These are phyloP conservation scores for Neurospora sp. DNA, from an alignment of 495 filamentous ascomycete species.

Conservation along the genomic window DNA sequence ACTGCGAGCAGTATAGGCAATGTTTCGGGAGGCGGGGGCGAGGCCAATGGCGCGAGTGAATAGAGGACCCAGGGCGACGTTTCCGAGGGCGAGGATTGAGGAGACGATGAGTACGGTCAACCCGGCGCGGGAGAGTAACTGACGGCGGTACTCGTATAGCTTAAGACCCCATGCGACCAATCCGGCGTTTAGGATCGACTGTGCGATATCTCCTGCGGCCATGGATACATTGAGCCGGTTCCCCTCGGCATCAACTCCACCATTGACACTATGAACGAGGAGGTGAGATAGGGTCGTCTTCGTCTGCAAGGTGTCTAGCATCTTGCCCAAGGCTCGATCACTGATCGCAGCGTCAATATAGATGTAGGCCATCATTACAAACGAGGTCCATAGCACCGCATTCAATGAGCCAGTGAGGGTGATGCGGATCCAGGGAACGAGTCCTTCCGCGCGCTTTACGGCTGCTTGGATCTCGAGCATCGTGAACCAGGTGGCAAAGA, in stretches of 20 bases:
- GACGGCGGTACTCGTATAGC: conserved; percentile 35
- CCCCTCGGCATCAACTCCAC: not conserved
- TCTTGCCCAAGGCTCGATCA: conserved; percentile 8
- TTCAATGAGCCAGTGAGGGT: conserved; percentile 28
- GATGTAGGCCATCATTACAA: conserved; percentile 29
- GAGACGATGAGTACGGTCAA: conserved; percentile 25
- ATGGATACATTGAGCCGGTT: conserved; percentile 7
- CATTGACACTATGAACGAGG: conserved; percentile 10
- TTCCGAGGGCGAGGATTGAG: conserved; percentile 20
- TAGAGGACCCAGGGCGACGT: conserved; percentile 27
- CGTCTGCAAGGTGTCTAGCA: conserved; percentile 26
- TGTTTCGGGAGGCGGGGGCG: conserved; percentile 13
- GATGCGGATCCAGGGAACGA: conserved; percentile 14
- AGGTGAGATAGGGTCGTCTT: conserved; percentile 24
- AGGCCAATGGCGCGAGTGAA: conserved; percentile 25
- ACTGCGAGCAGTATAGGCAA: conserved; percentile 36
- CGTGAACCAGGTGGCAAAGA: conserved; percentile 31
- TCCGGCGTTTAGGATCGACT: conserved; percentile 33
- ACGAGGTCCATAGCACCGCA: conserved; percentile 33
- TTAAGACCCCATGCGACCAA: conserved; percentile 38
- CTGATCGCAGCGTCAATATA: conserved; percentile 23
- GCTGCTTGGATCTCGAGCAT: conserved; percentile 27
- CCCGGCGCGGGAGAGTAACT: conserved; percentile 29
- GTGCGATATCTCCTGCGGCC: conserved; percentile 34
- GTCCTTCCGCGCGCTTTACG: conserved; percentile 17